Base-by-base conservation (phyloP, 1,284 basidiomycete species). In the Fistulina hepatica region DNA sequence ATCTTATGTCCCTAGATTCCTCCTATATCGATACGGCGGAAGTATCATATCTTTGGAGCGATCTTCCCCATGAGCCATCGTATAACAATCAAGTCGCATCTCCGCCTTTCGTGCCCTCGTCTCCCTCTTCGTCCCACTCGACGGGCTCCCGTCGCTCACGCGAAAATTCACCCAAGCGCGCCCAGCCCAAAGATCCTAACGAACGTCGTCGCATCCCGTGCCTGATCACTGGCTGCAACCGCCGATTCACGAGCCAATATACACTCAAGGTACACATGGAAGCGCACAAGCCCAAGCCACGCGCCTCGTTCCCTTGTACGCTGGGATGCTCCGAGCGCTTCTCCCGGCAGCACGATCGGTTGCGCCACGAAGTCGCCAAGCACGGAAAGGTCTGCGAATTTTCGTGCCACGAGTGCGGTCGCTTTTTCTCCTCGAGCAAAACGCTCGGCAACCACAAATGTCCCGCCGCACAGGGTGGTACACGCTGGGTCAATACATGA, bases 381-480 rank as follows among this genome's bases (percentile, higher is more conserved):
- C 42, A 44, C 24, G 34, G 34, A 13, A 41, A 67, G 44, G 48
- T 69, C 27, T 69, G 67, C 53, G 66, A 69, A 45, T 68, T 65
- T 44, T 50, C 53, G 3, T 70, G 67, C 43, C 56, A 62, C 10
- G 63, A 64, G 6, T 70, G 67, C 40, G 62, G 64, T 15, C 56
- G 65, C 12, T 69, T 69, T 47, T 70, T 70, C 48, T 68, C 65
- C 7, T 58, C 64, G 7, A 56, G 59, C 46, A 68, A 67, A 49
- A 69, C 66, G 2, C 49, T 69, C 21, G 63, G 63, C 4, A 68
- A 68, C 38, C 67, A 70, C 49, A 67, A 67, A 52, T 71, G 66
- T 45, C 66, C 65, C 9, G 54, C 63, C 16, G 59, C 64, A 1
- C 61, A 61, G 47, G 63, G 64, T 3, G 58, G 59, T 12, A 65